Evolutionary conservation across 768 basidiomycete genomes (phyloP).

Genomic region (Hemileccinum rubropunctum): DNA sequence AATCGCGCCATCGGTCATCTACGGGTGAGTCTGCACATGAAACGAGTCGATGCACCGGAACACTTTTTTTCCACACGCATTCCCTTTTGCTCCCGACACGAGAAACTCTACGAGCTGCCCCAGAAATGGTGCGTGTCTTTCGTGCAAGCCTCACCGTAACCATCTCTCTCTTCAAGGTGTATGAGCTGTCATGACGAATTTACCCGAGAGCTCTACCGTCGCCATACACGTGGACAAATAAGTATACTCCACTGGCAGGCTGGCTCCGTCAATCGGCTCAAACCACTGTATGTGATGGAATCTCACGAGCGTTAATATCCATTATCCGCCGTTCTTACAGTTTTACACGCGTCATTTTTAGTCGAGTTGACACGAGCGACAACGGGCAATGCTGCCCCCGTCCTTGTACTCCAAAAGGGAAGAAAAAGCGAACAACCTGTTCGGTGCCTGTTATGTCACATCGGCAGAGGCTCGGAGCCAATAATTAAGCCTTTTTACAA

Average conservation of each 20-base stretch:
- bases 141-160: not conserved
- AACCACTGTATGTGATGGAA: not conserved
- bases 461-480: not conserved
- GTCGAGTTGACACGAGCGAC: no score
- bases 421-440: not conserved
- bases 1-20: no score
- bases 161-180: not conserved
- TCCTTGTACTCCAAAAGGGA: not conserved
- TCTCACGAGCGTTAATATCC: not conserved
- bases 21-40: not conserved
- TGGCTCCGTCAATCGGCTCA: no score
- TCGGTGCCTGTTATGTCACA: not conserved
- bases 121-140: not conserved
- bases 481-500: no score
- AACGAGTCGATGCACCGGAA: not conserved
- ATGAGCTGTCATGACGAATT: not conserved
- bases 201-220: not conserved
- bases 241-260: no score
- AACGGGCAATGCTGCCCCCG: no score
- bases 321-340: not conserved
- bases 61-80: not conserved
- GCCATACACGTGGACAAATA: not conserved
- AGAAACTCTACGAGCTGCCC: not conserved
- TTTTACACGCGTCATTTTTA: not conserved
- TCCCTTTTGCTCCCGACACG: not conserved